phyloP scores from a whole-genome alignment of 306 rosid genomes.

The Dalbergia cultrata region DNA sequence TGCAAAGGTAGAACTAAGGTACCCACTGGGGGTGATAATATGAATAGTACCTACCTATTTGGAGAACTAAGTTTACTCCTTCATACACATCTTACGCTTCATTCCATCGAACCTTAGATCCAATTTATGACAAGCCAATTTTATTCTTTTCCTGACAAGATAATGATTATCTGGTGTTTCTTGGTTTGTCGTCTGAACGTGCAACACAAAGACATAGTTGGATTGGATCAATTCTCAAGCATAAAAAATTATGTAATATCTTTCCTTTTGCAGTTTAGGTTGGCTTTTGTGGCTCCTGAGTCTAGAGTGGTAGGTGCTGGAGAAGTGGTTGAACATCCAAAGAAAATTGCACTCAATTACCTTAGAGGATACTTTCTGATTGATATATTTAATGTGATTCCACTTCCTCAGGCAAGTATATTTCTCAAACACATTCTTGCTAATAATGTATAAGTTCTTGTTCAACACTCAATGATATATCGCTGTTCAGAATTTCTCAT shows the following conservation, averaged over 20 bases:
- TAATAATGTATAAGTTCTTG: background rate
- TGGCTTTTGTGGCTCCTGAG: slow-evolving; percentile 84
- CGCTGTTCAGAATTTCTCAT: background rate
- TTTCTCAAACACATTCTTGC: background rate
- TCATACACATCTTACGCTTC: background rate
- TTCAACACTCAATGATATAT: background rate
- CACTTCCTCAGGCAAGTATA: slow-evolving; percentile 70
- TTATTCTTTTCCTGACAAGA: too few relatives aligned
- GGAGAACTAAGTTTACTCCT: too few relatives aligned
- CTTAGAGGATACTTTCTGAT: slow-evolving; percentile 59
- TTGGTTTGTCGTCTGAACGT: too few relatives aligned
- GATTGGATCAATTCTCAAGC: background rate
- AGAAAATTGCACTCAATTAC: slow-evolving; percentile 67
- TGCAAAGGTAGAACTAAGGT: background rate
- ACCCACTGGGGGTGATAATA: background rate
- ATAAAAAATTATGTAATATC: background rate
- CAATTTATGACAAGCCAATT: too few relatives aligned
- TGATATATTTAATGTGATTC: slow-evolving; percentile 64
- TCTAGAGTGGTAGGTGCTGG: slow-evolving; percentile 79
- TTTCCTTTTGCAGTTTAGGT: slow-evolving; percentile 65
- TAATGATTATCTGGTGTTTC: too few relatives aligned
- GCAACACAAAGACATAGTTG: background rate
- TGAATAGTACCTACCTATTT: background rate
- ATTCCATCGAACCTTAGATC: background rate
- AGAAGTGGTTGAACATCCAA: slow-evolving; percentile 75